Conservation (phyloP, 2,329 filamentous ascomycete genomes). For the Stachybotrys chartarum region DNA sequence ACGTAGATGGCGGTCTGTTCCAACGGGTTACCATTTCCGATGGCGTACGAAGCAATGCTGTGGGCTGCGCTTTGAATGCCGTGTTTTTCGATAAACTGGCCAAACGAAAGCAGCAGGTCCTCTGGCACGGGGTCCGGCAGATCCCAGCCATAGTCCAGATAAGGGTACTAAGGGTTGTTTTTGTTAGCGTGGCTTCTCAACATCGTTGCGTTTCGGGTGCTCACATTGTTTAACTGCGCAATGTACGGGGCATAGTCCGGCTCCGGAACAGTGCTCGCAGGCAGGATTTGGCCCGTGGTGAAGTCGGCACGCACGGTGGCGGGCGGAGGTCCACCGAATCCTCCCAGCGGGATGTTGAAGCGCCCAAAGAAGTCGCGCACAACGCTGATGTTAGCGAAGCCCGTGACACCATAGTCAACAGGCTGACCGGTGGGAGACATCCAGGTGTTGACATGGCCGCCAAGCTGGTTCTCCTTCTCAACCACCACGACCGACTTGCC, state of each 20-base stretch:
- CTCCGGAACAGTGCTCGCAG: neutral
- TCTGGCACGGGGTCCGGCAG: conserved; percentile 36
- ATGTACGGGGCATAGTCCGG: neutral
- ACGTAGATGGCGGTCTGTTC: conserved; percentile 29
- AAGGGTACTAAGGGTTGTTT: neutral
- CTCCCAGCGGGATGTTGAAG: conserved; percentile 9
- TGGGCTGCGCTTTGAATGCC: conserved; percentile 25
- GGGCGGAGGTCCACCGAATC: neutral
- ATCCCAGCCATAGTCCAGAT: conserved; percentile 7
- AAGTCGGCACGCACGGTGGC: conserved; percentile 10
- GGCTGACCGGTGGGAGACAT: conserved; percentile 12
- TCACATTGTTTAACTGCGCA: neutral
- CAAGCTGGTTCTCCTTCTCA: conserved; percentile 27
- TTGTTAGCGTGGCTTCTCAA: neutral
- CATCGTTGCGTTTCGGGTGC: neutral
- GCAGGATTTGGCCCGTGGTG: conserved; percentile 2
- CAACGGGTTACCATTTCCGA: conserved; percentile 32
- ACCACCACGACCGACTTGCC: conserved; percentile 29
- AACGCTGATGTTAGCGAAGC: conserved; percentile 23
- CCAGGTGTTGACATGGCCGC: conserved; percentile 32
- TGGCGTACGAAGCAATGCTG: conserved; percentile 22
- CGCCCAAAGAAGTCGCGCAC: conserved; percentile 27
- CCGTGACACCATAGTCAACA: conserved; percentile 13
- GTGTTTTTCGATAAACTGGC: conserved; percentile 34
- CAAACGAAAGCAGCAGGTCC: conserved; percentile 34